These are phyloP conservation scores for Solanum arcanum DNA, from an alignment of 257 asterid genomes.

Conservation along the genomic window DNA sequence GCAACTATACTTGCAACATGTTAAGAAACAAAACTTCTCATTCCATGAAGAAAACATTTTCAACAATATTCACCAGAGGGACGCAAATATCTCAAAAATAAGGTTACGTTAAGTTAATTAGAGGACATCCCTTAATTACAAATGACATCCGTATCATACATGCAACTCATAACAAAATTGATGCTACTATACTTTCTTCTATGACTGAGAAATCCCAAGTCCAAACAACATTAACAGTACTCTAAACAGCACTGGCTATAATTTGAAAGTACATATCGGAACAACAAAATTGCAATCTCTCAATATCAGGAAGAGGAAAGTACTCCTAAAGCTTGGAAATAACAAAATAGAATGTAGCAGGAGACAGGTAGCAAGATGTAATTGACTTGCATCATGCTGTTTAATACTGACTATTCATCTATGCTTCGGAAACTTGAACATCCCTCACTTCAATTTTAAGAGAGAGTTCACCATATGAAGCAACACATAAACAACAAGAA, in stretches of 20 bases:
- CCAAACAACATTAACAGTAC: not conserved
- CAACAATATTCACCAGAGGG: not conserved
- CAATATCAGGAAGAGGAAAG: not conserved
- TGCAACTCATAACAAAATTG: not conserved
- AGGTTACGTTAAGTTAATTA: not conserved
- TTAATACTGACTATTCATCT: not conserved
- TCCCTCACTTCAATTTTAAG: not conserved
- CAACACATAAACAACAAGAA: not conserved
- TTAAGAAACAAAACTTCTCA: not conserved
- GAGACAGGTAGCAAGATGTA: conserved; percentile 2
- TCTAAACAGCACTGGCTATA: not conserved
- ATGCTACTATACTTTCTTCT: not conserved
- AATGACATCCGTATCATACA: not conserved
- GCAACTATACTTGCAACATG: not conserved
- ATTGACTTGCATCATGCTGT: not conserved
- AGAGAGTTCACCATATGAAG: conserved; percentile 2
- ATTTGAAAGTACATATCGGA: not conserved
- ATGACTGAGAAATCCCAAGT: not conserved
- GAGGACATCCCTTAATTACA: not conserved
- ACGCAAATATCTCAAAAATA: not conserved
- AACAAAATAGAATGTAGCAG: not conserved
- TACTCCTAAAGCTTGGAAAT: not conserved
- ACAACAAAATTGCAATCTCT: not conserved
- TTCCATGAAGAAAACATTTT: not conserved
- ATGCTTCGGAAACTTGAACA: conserved; percentile 3